Evolutionary conservation across 108 stramenopile species (phyloP).

Genomic region (Nitzschia inconspicua): DNA sequence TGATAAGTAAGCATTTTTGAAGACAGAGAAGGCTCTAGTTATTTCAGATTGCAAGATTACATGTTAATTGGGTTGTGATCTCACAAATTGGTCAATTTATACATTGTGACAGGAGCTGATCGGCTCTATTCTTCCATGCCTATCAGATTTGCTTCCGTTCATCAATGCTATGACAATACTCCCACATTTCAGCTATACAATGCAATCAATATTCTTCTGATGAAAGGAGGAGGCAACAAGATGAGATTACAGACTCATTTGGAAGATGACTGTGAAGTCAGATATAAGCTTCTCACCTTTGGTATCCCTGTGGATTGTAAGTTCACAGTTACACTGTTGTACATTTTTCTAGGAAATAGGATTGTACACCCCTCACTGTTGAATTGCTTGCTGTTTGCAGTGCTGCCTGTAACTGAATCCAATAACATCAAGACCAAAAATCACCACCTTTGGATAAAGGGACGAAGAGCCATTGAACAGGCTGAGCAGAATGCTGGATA

Average conservation of each 20-base stretch:
- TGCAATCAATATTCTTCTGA: background rate
- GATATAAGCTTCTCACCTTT: background rate
- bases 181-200: background rate
- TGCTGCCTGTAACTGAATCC: slow-evolving; percentile 4
- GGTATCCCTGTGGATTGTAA: background rate
- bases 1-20: too few relatives aligned
- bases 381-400: too few relatives aligned
- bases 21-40: too few relatives aligned
- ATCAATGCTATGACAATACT: background rate
- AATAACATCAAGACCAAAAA: slow-evolving; percentile 21
- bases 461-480: slow-evolving; percentile 2
- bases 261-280: too few relatives aligned
- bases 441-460: slow-evolving; percentile 17
- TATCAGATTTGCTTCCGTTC: background rate
- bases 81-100: too few relatives aligned
- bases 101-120: too few relatives aligned
- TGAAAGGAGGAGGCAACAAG: background rate
- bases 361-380: too few relatives aligned
- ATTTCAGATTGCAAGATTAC: too few relatives aligned
- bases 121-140: background rate
- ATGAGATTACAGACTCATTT: too few relatives aligned
- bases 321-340: too few relatives aligned
- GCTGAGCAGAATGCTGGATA: background rate
- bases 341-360: too few relatives aligned
- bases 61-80: too few relatives aligned